Percentiles rank a stretch among this genome's conserved stretches.
Evolutionary conservation across 2,329 filamentous ascomycete species (phyloP).

Genomic region (Atkinsonella texensis): DNA sequence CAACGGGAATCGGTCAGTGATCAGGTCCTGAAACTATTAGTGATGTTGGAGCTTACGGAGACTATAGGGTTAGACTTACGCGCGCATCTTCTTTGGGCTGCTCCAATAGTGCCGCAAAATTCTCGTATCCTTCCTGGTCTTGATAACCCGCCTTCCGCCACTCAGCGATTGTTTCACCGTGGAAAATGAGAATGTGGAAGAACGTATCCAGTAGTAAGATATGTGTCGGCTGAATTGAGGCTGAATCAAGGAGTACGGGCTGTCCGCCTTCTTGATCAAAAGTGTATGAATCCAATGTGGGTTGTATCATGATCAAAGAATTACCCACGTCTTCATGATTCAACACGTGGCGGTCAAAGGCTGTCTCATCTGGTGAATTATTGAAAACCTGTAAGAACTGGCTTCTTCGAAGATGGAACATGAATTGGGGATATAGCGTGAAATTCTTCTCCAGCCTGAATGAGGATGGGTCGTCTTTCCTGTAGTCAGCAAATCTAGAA

Average conservation of each 20-base stretch:
- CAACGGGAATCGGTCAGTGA: constrained; percentile 94
- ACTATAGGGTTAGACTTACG: constrained; percentile 38
- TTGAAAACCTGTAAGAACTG: constrained; percentile 99
- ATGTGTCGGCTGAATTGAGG: constrained; percentile 88
- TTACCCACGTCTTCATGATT: constrained; percentile 97
- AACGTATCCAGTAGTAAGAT: constrained; percentile 94
- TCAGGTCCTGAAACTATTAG: constrained; percentile 59
- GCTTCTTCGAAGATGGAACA: constrained; percentile 95
- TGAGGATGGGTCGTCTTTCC: constrained; percentile 94
- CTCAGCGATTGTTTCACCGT: constrained; percentile 93
- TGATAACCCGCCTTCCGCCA: constrained; percentile 98
- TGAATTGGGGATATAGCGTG: constrained; percentile 96
- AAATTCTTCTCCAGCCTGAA: constrained; percentile 99
- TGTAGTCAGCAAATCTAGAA: constrained; percentile 92
- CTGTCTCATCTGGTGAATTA: constrained; percentile 96
- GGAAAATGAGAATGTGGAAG: constrained; percentile 99
- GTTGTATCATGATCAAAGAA: constrained; percentile 97
- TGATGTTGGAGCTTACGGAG: background rate
- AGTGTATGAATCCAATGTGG: constrained; percentile 91
- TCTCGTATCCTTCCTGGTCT: constrained; percentile 95
- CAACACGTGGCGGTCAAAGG: constrained; percentile 95
- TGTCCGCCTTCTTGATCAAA: constrained; percentile 89
- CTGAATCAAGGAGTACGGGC: constrained; percentile 91
- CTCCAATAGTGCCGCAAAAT: constrained; percentile 78
- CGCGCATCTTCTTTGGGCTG: constrained; percentile 94